Conservation (phyloP, 1,284 basidiomycete species). For the Vanrija pseudolonga region DNA sequence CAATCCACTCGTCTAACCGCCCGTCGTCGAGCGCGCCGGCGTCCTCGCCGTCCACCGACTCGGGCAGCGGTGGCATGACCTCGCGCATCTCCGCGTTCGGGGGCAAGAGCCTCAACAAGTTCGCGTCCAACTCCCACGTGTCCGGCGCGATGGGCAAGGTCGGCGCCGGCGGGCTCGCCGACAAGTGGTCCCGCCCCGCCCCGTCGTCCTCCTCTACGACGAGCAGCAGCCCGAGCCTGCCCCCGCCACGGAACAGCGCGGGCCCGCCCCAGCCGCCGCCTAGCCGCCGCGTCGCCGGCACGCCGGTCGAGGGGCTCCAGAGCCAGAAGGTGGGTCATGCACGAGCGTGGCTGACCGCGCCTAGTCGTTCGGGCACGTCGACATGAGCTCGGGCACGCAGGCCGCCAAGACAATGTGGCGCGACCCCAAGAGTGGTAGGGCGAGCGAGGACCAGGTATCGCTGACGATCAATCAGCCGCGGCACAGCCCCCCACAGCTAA, state of each 20-base stretch:
- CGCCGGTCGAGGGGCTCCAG: background rate
- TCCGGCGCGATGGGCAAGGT: conserved; percentile 17
- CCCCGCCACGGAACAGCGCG: background rate
- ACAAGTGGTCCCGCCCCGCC: background rate
- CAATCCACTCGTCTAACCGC: background rate
- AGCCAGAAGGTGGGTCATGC: background rate
- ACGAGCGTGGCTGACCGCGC: background rate
- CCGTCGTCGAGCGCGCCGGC: background rate
- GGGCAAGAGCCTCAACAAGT: conserved; percentile 12
- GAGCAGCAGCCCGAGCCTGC: too few species aligned
- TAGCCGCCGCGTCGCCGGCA: background rate
- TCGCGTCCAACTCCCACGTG: conserved; percentile 15
- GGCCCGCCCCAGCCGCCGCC: background rate
- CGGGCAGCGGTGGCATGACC: background rate
- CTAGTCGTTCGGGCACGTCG: conserved; percentile 36
- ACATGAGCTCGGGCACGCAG: conserved; percentile 27
- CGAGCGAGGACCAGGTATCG: too few species aligned
- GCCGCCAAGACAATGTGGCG: conserved; percentile 39
- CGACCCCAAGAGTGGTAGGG: conserved; percentile 33
- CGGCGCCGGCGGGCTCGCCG: conserved; percentile 14
- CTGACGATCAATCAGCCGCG: conserved; percentile 1
- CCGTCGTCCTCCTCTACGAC: too few species aligned
- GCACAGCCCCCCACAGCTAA: conserved; percentile 12
- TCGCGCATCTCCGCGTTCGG: conserved; percentile 5
- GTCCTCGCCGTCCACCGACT: background rate